Evolutionary conservation across 805 yeast genomes (phyloP).

Genomic region (Nakazawaea pomicola): DNA sequence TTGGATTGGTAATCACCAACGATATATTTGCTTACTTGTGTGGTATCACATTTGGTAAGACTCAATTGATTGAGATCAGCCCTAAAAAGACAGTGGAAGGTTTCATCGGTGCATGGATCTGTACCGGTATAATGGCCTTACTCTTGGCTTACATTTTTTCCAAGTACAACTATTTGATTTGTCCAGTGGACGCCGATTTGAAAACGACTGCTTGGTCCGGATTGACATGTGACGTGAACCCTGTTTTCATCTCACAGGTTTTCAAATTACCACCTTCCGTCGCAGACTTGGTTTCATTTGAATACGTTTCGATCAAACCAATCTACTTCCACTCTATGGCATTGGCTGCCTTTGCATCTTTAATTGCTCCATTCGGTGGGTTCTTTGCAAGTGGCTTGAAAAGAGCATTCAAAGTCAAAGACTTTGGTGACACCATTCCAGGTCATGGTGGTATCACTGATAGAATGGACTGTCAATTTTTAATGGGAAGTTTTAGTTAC

Average conservation of each 20-base stretch:
- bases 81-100: slow-evolving; percentile 99
- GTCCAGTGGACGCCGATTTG: slow-evolving; percentile 74
- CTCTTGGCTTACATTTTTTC: slow-evolving; percentile 60
- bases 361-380: slow-evolving; percentile 98
- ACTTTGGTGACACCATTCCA: slow-evolving; percentile 97
- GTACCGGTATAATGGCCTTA: slow-evolving; percentile 75
- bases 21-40: slow-evolving; percentile 96
- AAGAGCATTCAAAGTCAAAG: slow-evolving; percentile 93
- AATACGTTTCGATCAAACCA: slow-evolving; percentile 66
- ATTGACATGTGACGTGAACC: slow-evolving; percentile 75
- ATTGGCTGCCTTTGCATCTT: slow-evolving; percentile 90
- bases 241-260: slow-evolving; percentile 80
- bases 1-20: slow-evolving; percentile 85
- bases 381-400: slow-evolving; percentile 97
- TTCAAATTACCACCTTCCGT: slow-evolving; percentile 70
- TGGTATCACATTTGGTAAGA: slow-evolving; percentile 93
- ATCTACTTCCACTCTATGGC: slow-evolving; percentile 84
- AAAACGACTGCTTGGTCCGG: slow-evolving; percentile 56
- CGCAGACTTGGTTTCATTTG: slow-evolving; percentile 36
- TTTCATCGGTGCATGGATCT: slow-evolving; percentile 95
- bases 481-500: slow-evolving; percentile 95
- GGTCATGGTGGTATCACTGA: slow-evolving; percentile 99
- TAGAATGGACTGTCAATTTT: slow-evolving; percentile 94
- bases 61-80: slow-evolving; percentile 87
- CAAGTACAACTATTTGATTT: slow-evolving; percentile 69